Conservation (phyloP, 1,284 basidiomycete genomes). For the Moniliophthora roreri region DNA sequence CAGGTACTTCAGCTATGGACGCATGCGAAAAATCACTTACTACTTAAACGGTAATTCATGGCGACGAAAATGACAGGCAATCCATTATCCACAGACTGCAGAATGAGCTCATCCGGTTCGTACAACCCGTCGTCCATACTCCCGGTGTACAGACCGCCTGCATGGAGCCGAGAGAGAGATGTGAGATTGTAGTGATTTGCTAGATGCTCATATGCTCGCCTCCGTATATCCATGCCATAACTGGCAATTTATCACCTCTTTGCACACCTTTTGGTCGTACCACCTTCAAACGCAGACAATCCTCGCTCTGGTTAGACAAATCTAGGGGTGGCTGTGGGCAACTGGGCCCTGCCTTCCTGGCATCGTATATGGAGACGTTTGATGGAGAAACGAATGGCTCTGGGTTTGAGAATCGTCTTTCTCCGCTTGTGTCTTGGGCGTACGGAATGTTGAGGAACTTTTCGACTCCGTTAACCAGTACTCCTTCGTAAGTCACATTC, state of each 20-base stretch:
- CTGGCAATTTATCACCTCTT: slow-evolving; percentile 1
- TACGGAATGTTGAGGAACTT: slow-evolving; percentile 6
- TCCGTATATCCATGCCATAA: slow-evolving; percentile 6
- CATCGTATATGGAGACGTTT: not conserved
- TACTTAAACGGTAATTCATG: slow-evolving; percentile 8
- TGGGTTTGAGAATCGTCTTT: slow-evolving; percentile 1
- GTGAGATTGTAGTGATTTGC: not conserved
- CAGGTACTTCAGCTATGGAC: not conserved
- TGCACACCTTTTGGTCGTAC: not conserved
- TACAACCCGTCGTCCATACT: not conserved
- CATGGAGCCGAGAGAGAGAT: not conserved
- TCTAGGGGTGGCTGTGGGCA: slow-evolving; percentile 9
- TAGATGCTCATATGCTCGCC: not conserved
- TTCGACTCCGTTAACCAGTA: not conserved
- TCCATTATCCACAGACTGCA: slow-evolving; percentile 3
- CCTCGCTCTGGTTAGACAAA: not conserved
- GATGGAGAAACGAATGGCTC: not conserved
- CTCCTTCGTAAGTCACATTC: not conserved
- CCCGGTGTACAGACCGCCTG: slow-evolving; percentile 4
- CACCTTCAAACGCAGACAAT: slow-evolving; percentile 5
- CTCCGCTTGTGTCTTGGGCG: slow-evolving; percentile 1
- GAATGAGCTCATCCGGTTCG: slow-evolving; percentile 1
- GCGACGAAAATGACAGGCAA: slow-evolving; percentile 5
- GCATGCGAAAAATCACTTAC: not conserved
- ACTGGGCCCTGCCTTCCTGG: not conserved